Evolutionary conservation across 2,329 filamentous ascomycete species (phyloP), one percentile per base, ranked within the genome.

Genomic region (Fusarium pseudoanthophilum): DNA sequence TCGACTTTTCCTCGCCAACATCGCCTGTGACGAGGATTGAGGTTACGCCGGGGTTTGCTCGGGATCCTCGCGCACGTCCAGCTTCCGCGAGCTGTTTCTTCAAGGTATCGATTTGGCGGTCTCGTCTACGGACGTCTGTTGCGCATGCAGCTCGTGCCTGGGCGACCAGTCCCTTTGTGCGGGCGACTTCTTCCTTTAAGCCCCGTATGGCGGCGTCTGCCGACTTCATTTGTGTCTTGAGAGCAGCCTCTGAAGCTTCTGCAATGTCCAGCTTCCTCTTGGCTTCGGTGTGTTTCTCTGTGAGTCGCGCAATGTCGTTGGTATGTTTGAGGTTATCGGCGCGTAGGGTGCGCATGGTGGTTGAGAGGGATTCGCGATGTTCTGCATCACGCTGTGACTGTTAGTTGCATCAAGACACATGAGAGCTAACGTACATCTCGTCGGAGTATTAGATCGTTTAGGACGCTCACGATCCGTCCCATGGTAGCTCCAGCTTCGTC

Each of bases 381-480:
- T 96, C 93, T 71, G 95, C 93, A 82, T 98, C 95, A 80, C 94
- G 93, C 93, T 97, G 81, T 52, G 40, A 11, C 21, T 26, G 60
- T 75, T 64, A 79, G 78, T 67, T 43, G 36, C n/a, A 34, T 24
- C 21, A 36, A 45, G 24, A 56, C 10, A 26, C 26, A 32, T 45
- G 34, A 24, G n/a, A 39, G 40, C 16, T 28, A 4, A 70, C 81
- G 51, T 85, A 97, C 94, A 81, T 99, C 96, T 85, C 95, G 90
- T 75, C 95, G 90, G 68, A 98, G 82, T 67, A 99, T 94, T 76
- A 99, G 84, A 80, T 99, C 96, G 82, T 99, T 97, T 55, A 99
- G 91, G 30, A 99, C 88, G 79, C 95, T 93, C 84, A 99, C 97
- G 77, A 98, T 92, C 74, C 91, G 90, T 26, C 93, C 92, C 91